Evolutionary conservation across 805 yeast species (phyloP).

Genomic region (Alloascoidea hylecoeti): DNA sequence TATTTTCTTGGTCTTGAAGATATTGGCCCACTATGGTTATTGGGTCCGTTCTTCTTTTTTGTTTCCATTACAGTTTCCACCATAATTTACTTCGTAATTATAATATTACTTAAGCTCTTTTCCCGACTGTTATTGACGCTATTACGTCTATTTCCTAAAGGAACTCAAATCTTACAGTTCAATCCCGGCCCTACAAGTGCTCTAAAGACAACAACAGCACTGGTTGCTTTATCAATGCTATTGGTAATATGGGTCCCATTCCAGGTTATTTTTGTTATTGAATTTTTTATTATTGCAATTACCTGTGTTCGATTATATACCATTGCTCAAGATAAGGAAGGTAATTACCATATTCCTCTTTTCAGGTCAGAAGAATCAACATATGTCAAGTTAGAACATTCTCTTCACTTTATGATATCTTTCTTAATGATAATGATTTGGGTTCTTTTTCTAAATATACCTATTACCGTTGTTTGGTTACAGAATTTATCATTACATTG

Average conservation of each 20-base stretch:
- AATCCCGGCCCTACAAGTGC: too few relatives aligned
- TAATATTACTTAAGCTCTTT: not conserved
- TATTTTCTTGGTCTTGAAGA: conserved; percentile 60
- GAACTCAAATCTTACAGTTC: too few relatives aligned
- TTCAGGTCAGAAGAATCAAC: not conserved
- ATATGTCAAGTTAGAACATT: too few relatives aligned
- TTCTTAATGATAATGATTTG: conserved; percentile 52
- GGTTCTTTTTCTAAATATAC: conserved; percentile 66
- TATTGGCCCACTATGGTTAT: conserved; percentile 28
- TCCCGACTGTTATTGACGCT: not conserved
- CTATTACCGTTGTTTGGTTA: conserved; percentile 61
- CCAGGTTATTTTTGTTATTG: not conserved
- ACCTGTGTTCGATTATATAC: not conserved
- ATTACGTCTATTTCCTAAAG: not conserved
- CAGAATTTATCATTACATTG: conserved; percentile 65
- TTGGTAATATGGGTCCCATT: too few relatives aligned
- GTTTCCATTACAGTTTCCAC: conserved; percentile 28
- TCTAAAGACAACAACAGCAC: not conserved
- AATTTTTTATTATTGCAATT: not conserved
- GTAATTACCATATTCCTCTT: not conserved
- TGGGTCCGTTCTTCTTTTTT: conserved; percentile 44
- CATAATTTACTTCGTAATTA: conserved; percentile 14
- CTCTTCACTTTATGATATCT: conserved; percentile 12
- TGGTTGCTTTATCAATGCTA: not conserved
- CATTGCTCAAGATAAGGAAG: not conserved